phyloP scores from a whole-genome alignment of 495 filamentous ascomycete species.

The Penicillium herquei region DNA sequence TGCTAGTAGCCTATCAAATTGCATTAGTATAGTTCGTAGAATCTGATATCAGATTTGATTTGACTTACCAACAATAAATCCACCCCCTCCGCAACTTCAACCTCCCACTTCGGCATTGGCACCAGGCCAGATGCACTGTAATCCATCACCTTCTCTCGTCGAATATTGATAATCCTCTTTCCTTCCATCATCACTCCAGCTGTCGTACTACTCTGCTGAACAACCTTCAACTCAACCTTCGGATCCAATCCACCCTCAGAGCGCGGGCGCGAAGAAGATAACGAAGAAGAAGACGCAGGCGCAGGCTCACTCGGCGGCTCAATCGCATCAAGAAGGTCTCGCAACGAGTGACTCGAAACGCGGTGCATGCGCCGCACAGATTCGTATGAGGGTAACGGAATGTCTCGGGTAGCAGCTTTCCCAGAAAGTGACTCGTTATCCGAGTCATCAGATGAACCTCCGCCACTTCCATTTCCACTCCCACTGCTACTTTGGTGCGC shows the following conservation, averaged over 20 bases:
- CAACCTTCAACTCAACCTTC: conserved; percentile 16
- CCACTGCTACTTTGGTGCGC: not conserved
- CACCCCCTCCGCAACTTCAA: conserved; percentile 25
- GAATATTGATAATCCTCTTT: conserved; percentile 20
- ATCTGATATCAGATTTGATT: too few species aligned
- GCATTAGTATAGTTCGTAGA: not conserved
- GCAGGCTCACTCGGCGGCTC: conserved; percentile 24
- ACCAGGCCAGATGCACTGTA: conserved; percentile 7
- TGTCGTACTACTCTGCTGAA: conserved; percentile 12
- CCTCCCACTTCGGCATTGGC: conserved; percentile 22
- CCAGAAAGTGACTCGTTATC: too few species aligned
- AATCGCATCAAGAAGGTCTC: conserved; percentile 25
- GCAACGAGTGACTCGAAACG: conserved; percentile 12
- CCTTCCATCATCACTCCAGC: conserved; percentile 24
- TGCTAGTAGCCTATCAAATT: conserved; percentile 16
- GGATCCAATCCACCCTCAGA: conserved; percentile 10
- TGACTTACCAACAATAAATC: conserved; percentile 27
- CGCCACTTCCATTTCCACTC: conserved; percentile 1
- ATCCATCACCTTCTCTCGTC: conserved; percentile 16
- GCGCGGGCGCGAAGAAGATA: conserved; percentile 8
- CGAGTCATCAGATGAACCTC: not conserved
- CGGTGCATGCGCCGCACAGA: conserved; percentile 14
- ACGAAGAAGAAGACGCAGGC: conserved; percentile 13
- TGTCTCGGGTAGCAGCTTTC: not conserved
- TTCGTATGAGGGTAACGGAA: conserved; percentile 12